phyloP scores from a whole-genome alignment of 2,329 filamentous ascomycete genomes.

The Pestalotiopsis sp. region DNA sequence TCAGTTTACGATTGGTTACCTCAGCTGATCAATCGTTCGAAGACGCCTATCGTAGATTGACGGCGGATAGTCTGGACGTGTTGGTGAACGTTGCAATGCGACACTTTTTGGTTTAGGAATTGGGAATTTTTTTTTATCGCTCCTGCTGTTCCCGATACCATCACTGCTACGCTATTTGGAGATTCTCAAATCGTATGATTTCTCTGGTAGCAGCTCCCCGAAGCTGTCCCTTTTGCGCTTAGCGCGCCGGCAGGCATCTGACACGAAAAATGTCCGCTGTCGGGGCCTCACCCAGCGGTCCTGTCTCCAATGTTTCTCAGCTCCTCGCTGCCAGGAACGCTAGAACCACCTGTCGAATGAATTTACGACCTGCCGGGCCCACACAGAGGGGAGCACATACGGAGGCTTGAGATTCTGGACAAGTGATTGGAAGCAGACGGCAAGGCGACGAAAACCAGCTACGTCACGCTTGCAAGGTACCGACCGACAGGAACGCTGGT shows the following conservation, averaged over 20 bases:
- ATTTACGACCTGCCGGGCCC: neutral
- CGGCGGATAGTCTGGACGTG: neutral
- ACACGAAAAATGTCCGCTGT: neutral
- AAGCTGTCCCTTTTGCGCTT: neutral
- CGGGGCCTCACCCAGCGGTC: neutral
- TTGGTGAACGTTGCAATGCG: neutral
- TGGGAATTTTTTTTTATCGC: neutral
- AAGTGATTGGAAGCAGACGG: neutral
- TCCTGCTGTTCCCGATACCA: neutral
- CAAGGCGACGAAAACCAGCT: neutral
- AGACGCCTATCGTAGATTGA: neutral
- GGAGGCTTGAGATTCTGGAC: neutral
- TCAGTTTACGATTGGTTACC: neutral
- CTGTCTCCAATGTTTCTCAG: neutral
- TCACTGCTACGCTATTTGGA: conserved; percentile 11
- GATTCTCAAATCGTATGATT: conserved; percentile 8
- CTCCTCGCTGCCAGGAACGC: neutral
- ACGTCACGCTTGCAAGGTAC: neutral
- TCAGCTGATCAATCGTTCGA: neutral
- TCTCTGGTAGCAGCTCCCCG: neutral
- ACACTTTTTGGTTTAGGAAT: neutral
- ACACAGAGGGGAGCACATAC: neutral
- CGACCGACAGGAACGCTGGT: neutral
- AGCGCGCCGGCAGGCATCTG: neutral
- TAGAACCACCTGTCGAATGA: neutral